A percentile compares a stretch with the other conserved stretches of the same genome.
These are phyloP conservation scores for Rugosomyces carneus DNA, from an alignment of 1,284 basidiomycete genomes.

Conservation along the genomic window DNA sequence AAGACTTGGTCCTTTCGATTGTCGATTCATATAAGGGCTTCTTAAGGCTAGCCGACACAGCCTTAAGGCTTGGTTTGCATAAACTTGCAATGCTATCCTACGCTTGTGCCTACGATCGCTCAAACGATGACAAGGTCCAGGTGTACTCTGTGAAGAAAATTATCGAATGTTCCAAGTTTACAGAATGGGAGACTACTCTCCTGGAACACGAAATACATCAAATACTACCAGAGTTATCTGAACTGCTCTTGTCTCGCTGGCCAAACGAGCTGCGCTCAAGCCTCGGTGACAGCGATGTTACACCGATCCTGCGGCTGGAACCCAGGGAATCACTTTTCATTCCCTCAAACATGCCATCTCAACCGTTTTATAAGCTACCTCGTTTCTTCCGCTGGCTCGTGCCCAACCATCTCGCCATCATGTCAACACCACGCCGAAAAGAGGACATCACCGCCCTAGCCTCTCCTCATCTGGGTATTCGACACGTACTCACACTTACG, in stretches of 20 bases:
- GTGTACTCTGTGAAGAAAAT: slow-evolving; percentile 42
- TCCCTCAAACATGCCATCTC: slow-evolving; percentile 17
- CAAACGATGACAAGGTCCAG: slow-evolving; percentile 30
- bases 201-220: slow-evolving; percentile 35
- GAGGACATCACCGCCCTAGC: slow-evolving; percentile 44
- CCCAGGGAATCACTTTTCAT: slow-evolving; percentile 38
- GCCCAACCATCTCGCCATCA: slow-evolving; percentile 50
- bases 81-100: slow-evolving; percentile 55
- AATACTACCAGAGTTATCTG: slow-evolving; percentile 27
- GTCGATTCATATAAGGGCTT: slow-evolving; percentile 41
- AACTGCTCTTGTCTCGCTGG: slow-evolving; percentile 38
- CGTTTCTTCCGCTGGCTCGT: slow-evolving; percentile 60
- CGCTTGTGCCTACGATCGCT: slow-evolving; percentile 38
- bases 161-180: slow-evolving; percentile 34
- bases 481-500: slow-evolving; percentile 53
- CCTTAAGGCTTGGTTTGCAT: slow-evolving; percentile 25
- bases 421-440: slow-evolving; percentile 50
- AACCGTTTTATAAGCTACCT: slow-evolving; percentile 36
- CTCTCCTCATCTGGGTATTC: slow-evolving; percentile 43
- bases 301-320: slow-evolving; percentile 35
- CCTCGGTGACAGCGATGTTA: slow-evolving; percentile 25
- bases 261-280: slow-evolving; percentile 27
- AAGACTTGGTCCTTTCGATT: slow-evolving; percentile 25
- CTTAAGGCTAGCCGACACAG: slow-evolving; percentile 44
- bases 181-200: slow-evolving; percentile 48